Base-by-base conservation (phyloP, 352 stramenopile species). In the Plasmopara muralis region DNA sequence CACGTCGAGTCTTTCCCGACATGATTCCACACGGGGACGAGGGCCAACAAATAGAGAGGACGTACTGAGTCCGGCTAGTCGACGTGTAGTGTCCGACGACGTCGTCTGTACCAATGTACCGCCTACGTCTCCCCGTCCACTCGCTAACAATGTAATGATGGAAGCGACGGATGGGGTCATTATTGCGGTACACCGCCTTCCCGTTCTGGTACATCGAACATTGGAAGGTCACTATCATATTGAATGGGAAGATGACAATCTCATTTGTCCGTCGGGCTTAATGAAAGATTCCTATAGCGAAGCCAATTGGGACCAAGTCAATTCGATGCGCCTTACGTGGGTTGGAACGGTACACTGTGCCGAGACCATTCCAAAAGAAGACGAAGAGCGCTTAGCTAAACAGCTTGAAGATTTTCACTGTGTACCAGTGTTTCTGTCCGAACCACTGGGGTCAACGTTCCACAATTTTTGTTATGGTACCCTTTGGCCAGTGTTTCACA, bases 401-500 rank as follows among this genome's bases (percentile, higher is more conserved):
- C 80, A 89, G 38, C 63, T 93, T 6, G 77, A 87, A 43, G 75
- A 87, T 14, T 98, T 98, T 56, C 87, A 98, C 57, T 99, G 96
- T 55, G 92, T 98, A 9, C 95, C 96, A 0, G 95, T 99, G n/a
- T 98, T 98, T 69, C 63, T 98, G 34, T 85, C 94, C 14, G 73
- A 88, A 28, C 66, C 72, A 15, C 61, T 98, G 14, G 73, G 67
- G 10, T 68, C 87, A 25, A 95, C 82, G 28, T 95, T 92, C 53
- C 93, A 98, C 68, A 83, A 83, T 34, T 98, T 98, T 66, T 98
- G 96, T 74, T 98, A 99, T 64, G 89, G 92, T 16, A 95, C 97
- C 20, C 74, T 99, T 9, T 99, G 95, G 96, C 95, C 95, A 7
- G 88, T 98, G 37, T 94, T 99, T 56, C 96, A 99, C 75, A 98